Base-by-base conservation (phyloP, 2,329 filamentous ascomycete species). In the Zelopaecilomyces penicillatus region DNA sequence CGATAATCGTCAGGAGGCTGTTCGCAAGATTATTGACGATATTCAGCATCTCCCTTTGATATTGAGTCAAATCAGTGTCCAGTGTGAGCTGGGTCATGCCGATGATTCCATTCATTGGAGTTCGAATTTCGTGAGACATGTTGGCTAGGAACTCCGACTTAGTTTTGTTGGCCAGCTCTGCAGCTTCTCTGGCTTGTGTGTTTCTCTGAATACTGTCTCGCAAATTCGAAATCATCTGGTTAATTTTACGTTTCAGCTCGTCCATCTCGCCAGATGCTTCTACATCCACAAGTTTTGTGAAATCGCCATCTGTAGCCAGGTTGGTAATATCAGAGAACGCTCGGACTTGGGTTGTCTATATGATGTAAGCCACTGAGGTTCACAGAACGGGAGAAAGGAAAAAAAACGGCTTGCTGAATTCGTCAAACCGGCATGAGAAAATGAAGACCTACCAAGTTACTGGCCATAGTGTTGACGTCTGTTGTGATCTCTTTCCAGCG, bases 271-370 rank as follows among this genome's bases (percentile, higher is more conserved):
- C 93, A 9, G 91, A 96, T 19, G 93, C 93, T 64, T 96, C 90
- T 12, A 98, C 91, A 39, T 93, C 95, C 63, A 98, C 91, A 46
- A 94, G 81, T 63, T 96, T 95, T 27, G 88, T 95, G 64, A 97
- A 97, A 65, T 98, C 91, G 51, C 93, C 93, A 61, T 95, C 90
- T 47, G 91, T 96, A 29, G 93, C 93, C 33, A 93, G 82, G 64
- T 96, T 95, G n/a, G 91, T 96, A 57, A 98, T 97, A 62, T 97
- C 91, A 43, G 90, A 93, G 65, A 98, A 98, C 33, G 93, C 93
- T 55, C 93, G 85, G 57, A 98, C 93, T 77, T 98, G 93, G 1
- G 91, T 93, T 4, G 91, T 97, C 71, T 95, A 75, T 49, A n/a
- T 2, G 37, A 3, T 2, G 51, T 67, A 58, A 63, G 67, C 12